Evolutionary conservation across 2,329 filamentous ascomycete species (phyloP).

Genomic region (Neonectria magnoliae): DNA sequence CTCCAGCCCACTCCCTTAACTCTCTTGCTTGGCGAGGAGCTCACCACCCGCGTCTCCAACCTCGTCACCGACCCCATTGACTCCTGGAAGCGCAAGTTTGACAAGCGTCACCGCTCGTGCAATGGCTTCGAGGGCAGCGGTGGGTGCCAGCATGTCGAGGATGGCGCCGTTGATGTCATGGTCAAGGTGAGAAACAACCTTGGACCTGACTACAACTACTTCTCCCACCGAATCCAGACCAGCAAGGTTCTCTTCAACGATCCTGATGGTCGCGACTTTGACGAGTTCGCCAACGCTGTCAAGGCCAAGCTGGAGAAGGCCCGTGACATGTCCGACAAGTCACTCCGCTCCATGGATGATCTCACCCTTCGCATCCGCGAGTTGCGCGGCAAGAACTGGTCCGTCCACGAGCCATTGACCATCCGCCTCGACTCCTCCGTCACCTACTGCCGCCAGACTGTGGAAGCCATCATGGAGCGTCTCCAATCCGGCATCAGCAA

Average conservation of each 20-base stretch:
- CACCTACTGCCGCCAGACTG: constrained; percentile 55
- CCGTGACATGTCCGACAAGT: constrained; percentile 54
- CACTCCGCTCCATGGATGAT: constrained; percentile 55
- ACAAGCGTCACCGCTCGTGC: constrained; percentile 51
- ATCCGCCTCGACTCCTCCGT: constrained; percentile 55
- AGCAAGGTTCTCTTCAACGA: constrained; percentile 58
- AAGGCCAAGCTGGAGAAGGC: constrained; percentile 50
- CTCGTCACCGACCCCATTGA: constrained; percentile 55
- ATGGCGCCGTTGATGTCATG: constrained; percentile 57
- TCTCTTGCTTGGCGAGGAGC: constrained; percentile 55
- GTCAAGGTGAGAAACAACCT: constrained; percentile 61
- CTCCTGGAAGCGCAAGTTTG: constrained; percentile 53
- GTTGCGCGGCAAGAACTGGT: constrained; percentile 58
- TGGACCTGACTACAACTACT: constrained; percentile 57
- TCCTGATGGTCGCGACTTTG: constrained; percentile 54
- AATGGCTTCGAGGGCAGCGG: constrained; percentile 49
- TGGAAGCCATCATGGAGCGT: constrained; percentile 61
- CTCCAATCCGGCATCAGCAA: constrained; percentile 62
- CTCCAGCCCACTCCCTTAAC: constrained; percentile 59
- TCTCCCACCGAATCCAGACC: constrained; percentile 55
- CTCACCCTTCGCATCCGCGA: constrained; percentile 60
- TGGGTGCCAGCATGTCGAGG: constrained; percentile 53
- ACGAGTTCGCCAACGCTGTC: constrained; percentile 54
- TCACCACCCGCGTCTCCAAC: constrained; percentile 58
- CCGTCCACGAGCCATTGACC: constrained; percentile 56